These are phyloP conservation scores for Claviceps lovelessii DNA, from an alignment of 2,329 filamentous ascomycete genomes.

Conservation along the genomic window DNA sequence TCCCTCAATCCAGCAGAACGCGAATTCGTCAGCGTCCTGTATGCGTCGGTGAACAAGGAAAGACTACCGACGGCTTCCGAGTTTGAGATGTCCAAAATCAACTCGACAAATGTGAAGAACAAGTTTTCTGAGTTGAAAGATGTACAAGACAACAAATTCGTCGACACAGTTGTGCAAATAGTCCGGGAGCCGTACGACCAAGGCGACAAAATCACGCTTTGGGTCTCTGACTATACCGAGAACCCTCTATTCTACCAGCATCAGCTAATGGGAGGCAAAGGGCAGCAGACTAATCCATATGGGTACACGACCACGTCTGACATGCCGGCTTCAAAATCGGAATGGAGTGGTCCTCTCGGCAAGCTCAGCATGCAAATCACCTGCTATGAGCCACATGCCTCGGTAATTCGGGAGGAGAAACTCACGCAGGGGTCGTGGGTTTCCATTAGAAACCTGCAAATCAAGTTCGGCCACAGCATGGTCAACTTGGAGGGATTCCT, in stretches of 20 bases:
- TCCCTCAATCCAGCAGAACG: slow-evolving; percentile 17
- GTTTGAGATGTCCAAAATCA: slow-evolving; percentile 26
- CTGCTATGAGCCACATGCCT: slow-evolving; percentile 54
- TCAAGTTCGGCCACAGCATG: slow-evolving; percentile 41
- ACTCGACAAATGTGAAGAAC: slow-evolving; percentile 29
- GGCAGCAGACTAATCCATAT: slow-evolving; percentile 37
- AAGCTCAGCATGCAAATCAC: slow-evolving; percentile 57
- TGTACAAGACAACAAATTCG: slow-evolving; percentile 40
- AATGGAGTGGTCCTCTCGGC: slow-evolving; percentile 66
- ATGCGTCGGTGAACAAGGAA: slow-evolving; percentile 29
- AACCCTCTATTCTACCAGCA: slow-evolving; percentile 49
- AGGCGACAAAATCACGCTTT: slow-evolving; percentile 42
- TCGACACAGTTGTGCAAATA: slow-evolving; percentile 59
- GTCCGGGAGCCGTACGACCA: slow-evolving; percentile 34
- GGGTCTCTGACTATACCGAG: slow-evolving; percentile 71
- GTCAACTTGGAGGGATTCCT: slow-evolving; percentile 57
- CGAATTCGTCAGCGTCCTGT: slow-evolving; percentile 33
- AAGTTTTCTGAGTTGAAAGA: slow-evolving; percentile 56
- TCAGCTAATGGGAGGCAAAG: slow-evolving; percentile 17
- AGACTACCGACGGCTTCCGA: slow-evolving; percentile 26
- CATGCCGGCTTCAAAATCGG: slow-evolving; percentile 9
- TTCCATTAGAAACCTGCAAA: slow-evolving; percentile 54
- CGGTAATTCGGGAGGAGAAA: slow-evolving; percentile 34
- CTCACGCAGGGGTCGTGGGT: slow-evolving; percentile 50
- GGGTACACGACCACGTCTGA: slow-evolving; percentile 32